Conservation (phyloP, 2,329 filamentous ascomycete genomes). For the Cercospora sp. region DNA sequence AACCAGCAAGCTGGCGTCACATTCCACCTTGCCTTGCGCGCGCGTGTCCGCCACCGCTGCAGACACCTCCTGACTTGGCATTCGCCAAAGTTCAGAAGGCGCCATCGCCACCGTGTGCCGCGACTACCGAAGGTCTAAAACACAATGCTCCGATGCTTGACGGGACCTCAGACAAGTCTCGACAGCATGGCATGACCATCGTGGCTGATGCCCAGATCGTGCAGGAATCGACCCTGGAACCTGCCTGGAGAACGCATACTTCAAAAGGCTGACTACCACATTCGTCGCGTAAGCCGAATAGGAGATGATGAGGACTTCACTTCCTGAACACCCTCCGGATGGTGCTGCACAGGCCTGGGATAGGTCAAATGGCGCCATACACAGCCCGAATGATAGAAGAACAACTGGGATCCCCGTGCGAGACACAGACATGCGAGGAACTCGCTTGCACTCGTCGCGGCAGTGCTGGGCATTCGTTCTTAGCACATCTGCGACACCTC, state of each 20-base stretch:
- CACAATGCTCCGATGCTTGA: neutral
- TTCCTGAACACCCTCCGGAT: neutral
- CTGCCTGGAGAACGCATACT: neutral
- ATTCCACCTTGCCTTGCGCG: neutral
- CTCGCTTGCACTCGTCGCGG: neutral
- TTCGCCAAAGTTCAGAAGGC: neutral
- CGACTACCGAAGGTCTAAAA: neutral
- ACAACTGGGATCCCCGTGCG: neutral
- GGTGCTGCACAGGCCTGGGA: neutral
- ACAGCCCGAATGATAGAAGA: neutral
- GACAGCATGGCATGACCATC: neutral
- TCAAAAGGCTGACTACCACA: neutral
- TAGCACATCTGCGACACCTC: neutral
- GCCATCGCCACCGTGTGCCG: neutral
- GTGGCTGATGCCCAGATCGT: neutral
- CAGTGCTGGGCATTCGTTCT: neutral
- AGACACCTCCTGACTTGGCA: neutral
- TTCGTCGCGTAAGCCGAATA: neutral
- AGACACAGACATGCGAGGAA: neutral
- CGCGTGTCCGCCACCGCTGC: neutral
- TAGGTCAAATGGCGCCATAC: neutral
- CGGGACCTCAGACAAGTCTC: neutral
- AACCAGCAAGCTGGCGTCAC: neutral
- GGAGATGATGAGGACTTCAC: neutral
- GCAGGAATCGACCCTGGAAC: neutral